Evolutionary conservation across 441 rosid species (phyloP), one percentile per base, ranked within the genome.

Genomic region (Syzygium malaccense): DNA sequence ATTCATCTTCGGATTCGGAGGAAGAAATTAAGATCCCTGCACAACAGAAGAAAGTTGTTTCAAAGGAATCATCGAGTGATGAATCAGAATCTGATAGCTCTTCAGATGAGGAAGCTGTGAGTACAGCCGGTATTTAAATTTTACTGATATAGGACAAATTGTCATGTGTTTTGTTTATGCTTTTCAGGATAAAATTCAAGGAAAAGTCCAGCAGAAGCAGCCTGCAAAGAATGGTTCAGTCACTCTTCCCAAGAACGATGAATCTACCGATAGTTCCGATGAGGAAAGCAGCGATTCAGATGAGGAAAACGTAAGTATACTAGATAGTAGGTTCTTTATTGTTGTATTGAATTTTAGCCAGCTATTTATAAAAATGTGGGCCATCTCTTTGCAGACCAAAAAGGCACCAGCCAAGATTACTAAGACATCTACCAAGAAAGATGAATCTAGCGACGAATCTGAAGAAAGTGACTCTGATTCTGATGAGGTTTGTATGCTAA

Each of bases 271-370:
- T 48, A 85, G 88, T 78, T 86, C 89, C 1, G 90, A 85, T 30
- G 86, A 85, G 48, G 86, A 85, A 28, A 55, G n/a, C n/a, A 30
- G n/a, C 1, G 86, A 88, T 78, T 92, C 94, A 79, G 93, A 91
- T 33, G 93, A 90, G 9, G 92, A 90, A n/a, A 88, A 92, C 88
- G 94, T 93, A 53, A 90, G 32, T 78, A 49, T 14, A 48, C 49
- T n/a, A 53, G 83, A 75, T 68, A 54, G 6, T 55, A 45, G 48
- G 1, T 45, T 7, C 12, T 75, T 15, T 32, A 79, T 79, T 9
- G 28, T 23, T 56, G 60, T 56, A 37, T 75, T 41, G 51, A 41
- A 37, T 41, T 75, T 41, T 75, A 12, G 41, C 28, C n/a, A 20
- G 49, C 80, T 71, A 71, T 71, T 71, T 68, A 32, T 9, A 33